These are phyloP conservation scores for Rhodotorula sphaerocarpa DNA, from an alignment of 768 basidiomycete species.

Conservation along the genomic window DNA sequence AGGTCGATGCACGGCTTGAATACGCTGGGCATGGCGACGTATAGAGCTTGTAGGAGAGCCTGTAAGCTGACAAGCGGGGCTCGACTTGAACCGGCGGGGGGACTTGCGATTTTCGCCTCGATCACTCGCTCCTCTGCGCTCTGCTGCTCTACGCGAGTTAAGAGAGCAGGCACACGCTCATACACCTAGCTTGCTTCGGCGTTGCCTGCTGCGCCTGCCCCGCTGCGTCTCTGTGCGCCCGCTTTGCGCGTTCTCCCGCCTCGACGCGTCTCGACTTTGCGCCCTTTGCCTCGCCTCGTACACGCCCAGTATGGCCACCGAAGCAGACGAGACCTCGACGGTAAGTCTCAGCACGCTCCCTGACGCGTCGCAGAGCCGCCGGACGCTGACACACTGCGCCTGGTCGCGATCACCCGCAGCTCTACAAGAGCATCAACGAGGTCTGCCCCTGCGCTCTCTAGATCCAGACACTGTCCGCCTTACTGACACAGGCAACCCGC, in stretches of 20 bases:
- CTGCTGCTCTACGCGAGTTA: no score
- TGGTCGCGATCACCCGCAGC: no score
- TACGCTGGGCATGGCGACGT: background rate
- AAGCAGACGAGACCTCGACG: constrained; percentile 25
- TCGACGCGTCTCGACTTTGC: constrained; percentile 7
- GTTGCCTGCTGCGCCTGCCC: no score
- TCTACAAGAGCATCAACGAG: constrained; percentile 37
- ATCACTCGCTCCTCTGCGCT: no score
- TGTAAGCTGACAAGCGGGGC: no score
- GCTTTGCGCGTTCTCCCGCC: background rate
- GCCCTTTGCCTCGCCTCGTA: background rate
- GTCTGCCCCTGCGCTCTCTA: background rate
- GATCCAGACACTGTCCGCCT: background rate
- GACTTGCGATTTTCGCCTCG: no score
- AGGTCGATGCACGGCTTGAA: constrained; percentile 96
- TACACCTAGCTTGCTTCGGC: no score
- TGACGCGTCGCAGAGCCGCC: background rate
- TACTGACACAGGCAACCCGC: background rate
- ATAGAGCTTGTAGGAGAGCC: background rate
- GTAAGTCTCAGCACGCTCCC: background rate
- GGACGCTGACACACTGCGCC: no score
- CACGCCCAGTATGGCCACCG: constrained; percentile 15
- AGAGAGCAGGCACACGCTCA: no score
- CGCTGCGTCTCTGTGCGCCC: no score
- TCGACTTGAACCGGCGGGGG: no score